phyloP scores from a whole-genome alignment of 345 rosid genomes.

The Syzygium grande region DNA sequence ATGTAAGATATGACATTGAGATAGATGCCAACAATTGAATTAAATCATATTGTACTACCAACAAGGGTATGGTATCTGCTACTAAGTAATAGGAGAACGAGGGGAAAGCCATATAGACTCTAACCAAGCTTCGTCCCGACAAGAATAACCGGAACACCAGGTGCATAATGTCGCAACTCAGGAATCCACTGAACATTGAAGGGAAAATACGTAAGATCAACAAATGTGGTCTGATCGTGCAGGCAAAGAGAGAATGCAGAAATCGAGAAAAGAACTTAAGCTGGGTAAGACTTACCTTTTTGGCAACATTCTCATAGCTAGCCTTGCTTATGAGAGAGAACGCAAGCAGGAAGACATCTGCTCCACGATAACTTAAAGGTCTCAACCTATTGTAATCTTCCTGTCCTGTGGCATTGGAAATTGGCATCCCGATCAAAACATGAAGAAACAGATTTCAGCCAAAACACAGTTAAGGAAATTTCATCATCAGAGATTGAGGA shows the following conservation, averaged over 20 bases:
- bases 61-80: not conserved
- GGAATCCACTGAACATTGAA: slow-evolving; percentile 33
- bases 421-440: not conserved
- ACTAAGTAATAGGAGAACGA: not conserved
- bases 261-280: not conserved
- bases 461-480: not conserved
- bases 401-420: slow-evolving; percentile 20
- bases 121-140: slow-evolving; percentile 86
- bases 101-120: slow-evolving; percentile 7
- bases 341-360: slow-evolving; percentile 39
- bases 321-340: slow-evolving; percentile 42
- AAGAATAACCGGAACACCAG: slow-evolving; percentile 77
- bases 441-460: not conserved
- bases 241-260: not conserved
- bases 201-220: not conserved
- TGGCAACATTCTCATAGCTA: slow-evolving; percentile 35
- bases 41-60: not conserved
- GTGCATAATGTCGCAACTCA: slow-evolving; percentile 36
- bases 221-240: not conserved
- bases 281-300: slow-evolving; percentile 13
- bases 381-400: slow-evolving; percentile 43
- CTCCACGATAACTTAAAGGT: slow-evolving; percentile 42
- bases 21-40: not conserved
- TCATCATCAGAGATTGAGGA: not conserved
- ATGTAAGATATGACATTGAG: not conserved